Evolutionary conservation across 2,329 filamentous ascomycete genomes (phyloP), one percentile per base, ranked within the genome.

Genomic region (Alternaria consortialis): DNA sequence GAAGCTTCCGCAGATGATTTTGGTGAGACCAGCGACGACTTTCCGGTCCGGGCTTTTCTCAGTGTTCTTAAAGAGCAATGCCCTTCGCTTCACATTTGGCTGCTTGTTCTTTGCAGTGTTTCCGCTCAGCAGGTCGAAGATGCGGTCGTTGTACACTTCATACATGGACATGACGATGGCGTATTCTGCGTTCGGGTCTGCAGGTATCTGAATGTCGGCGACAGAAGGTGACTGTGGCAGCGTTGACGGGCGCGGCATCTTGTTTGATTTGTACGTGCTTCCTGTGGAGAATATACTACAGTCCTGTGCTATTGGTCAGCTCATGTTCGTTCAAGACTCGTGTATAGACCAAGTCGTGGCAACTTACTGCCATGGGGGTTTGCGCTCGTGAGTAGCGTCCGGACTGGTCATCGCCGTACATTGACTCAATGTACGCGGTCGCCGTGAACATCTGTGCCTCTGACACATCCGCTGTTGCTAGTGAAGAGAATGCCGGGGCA

Each of bases 71-170:
- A 97, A 99, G 0, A 97, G 83, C 2, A 99, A 81, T 0, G 92
- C 89, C 29, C 94, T 88, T n/a, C 95, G 88, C 63, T 83, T 83
- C n/a, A 83, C 79, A 29, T 79, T 81, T 29, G 80, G 79, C 50
- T 77, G 74, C 63, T 82, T 90, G 5, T 84, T 84, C 36, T 85
- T 85, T 63, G 86, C 86, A 23, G 84, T 80, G 3, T 87, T 85
- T 0, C 85, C 83, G 0, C 90, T 91, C 1, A 99, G 84, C 0
- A 99, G 87, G 73, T 99, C 95, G 77, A 96, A 98, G 67, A 99
- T 98, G 36, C 94, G 90, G 80, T 99, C 94, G 74, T 99, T 99
- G 82, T 99, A 97, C 1, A 99, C 94, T 78, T 99, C 95, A 79
- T 98, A 98, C 94, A 99, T 99, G 55, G 93, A 97, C 23, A 99